Conservation (phyloP, 73 alveolate genomes). For the Loxodes magnus region DNA sequence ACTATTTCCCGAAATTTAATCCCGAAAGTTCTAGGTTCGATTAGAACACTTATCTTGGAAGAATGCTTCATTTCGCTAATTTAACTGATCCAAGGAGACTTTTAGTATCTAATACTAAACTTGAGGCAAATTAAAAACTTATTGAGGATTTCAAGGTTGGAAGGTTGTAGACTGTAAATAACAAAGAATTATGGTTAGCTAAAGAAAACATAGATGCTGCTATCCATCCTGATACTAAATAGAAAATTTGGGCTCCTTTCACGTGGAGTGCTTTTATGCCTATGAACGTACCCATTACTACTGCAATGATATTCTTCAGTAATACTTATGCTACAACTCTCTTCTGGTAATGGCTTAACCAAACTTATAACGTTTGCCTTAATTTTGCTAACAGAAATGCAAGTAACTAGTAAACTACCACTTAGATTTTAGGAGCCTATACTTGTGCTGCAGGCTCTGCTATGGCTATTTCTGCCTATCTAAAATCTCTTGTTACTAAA, state of each 20-base stretch:
- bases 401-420: slow-evolving; percentile 14
- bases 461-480: slow-evolving; percentile 24
- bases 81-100: too few relatives aligned
- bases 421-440: slow-evolving; percentile 22
- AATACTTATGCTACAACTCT: slow-evolving; percentile 32
- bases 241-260: slow-evolving; percentile 29
- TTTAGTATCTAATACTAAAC: too few relatives aligned
- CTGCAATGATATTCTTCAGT: slow-evolving; percentile 44
- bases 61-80: too few relatives aligned
- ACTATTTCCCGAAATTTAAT: too few relatives aligned
- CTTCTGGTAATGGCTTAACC: slow-evolving; percentile 47
- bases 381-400: slow-evolving; percentile 50
- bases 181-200: slow-evolving; percentile 20
- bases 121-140: slow-evolving; percentile 7
- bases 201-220: slow-evolving; percentile 17
- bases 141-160: slow-evolving; percentile 16
- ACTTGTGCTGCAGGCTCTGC: too few relatives aligned
- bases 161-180: not conserved
- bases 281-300: slow-evolving; percentile 35
- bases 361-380: slow-evolving; percentile 49
- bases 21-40: too few relatives aligned
- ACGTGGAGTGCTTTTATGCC: slow-evolving; percentile 44
- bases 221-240: slow-evolving; percentile 50
- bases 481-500: slow-evolving; percentile 24
- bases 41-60: too few relatives aligned